Base-by-base conservation (phyloP, 352 stramenopile genomes). In the Elongisporangium senticosum region DNA sequence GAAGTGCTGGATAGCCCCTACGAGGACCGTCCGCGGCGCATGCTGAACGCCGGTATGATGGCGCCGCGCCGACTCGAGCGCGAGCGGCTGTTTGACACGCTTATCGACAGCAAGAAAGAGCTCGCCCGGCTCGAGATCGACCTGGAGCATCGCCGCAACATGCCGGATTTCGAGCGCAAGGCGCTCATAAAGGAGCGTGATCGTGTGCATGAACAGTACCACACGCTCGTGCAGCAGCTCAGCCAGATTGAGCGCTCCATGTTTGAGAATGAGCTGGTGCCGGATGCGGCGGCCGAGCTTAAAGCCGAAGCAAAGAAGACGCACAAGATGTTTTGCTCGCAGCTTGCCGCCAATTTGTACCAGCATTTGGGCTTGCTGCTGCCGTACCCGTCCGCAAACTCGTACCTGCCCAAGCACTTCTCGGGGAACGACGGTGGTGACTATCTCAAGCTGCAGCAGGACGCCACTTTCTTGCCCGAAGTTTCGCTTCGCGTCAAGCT, bases 391-490 rank as follows among this genome's bases (percentile, higher is more conserved):
- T 89, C 84, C 19, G 74, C 84, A 0, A 93, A 90, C 52, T 95
- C 83, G 58, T 95, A 95, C 58, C 59, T 93, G 48, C 86, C 84
- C n/a, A 92, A 95, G 67, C 83, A 95, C 53, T 95, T 95, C 61
- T 87, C 78, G 20, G 69, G 56, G 20, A 67, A 62, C 3, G 75
- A 85, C 40, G 73, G 67, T 7, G 70, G 61, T 15, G 69, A 79
- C 23, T 95, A 91, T 62, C 53, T 95, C 1, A 89, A 93, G 26
- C 64, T 93, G 37, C 83, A 93, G 48, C 80, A 89, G 59, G 81
- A 87, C 22, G 81, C 77, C 14, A 78, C 67, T 26, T 84, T 87
- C 21, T 54, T 90, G 50, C 82, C 83, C 4, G 82, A 92, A 61
- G 71, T 90, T 51, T 93, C 86, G 19, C 56, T 95, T 11, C 71